Conservation (phyloP, 768 basidiomycete genomes). For the Kwoniella bestiolae region DNA sequence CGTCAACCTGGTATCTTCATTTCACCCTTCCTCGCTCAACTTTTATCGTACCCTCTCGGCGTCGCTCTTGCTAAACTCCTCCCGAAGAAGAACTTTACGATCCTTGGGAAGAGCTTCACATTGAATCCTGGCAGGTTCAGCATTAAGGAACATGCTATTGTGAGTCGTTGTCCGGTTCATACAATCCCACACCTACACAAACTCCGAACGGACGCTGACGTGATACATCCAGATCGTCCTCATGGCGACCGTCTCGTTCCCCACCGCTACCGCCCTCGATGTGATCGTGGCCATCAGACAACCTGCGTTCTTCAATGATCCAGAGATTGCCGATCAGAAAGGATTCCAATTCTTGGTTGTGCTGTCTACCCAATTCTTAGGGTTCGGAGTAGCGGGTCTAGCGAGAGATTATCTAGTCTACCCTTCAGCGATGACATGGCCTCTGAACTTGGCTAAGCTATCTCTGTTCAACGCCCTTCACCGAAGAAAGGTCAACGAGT, state of each 20-base stretch:
- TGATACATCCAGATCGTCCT: neutral
- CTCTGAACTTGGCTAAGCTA: conserved; percentile 10
- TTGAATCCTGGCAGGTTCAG: conserved; percentile 13
- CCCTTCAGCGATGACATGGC: conserved; percentile 17
- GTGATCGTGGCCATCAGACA: conserved; percentile 13
- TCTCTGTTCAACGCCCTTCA: conserved; percentile 17
- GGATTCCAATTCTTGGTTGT: conserved; percentile 17
- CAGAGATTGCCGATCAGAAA: conserved; percentile 3
- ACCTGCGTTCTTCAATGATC: conserved; percentile 12
- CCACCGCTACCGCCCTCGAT: conserved; percentile 14
- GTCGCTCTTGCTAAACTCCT: neutral
- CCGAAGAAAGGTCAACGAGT: conserved; percentile 10
- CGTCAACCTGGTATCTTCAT: conserved; percentile 20
- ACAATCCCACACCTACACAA: no score
- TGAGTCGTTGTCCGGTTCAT: no score
- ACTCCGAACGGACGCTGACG: no score
- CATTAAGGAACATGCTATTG: conserved; percentile 16
- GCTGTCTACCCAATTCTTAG: conserved; percentile 66
- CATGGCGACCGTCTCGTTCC: conserved; percentile 17
- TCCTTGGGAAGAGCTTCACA: neutral
- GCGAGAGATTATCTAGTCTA: conserved; percentile 70
- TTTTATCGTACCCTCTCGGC: conserved; percentile 13
- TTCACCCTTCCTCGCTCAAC: conserved; percentile 17
- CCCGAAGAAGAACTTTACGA: neutral
- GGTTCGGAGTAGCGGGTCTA: conserved; percentile 87